These are phyloP conservation scores for Emericellopsis cladophorae DNA, from an alignment of 2,329 filamentous ascomycete genomes.

Conservation along the genomic window DNA sequence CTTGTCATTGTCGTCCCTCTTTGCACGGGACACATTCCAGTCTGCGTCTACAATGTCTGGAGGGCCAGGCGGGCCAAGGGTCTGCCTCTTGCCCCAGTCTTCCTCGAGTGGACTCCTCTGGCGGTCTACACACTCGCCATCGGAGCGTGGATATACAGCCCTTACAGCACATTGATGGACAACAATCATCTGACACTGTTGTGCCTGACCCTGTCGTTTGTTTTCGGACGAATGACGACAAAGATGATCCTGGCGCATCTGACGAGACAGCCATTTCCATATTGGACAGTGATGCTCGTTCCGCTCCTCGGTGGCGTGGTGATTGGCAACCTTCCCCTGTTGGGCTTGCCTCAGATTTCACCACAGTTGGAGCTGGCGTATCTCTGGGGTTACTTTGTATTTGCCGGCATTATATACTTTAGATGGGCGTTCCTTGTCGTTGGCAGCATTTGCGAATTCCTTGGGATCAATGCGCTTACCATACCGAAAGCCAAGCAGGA, in stretches of 20 bases:
- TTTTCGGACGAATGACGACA: slow-evolving; percentile 95
- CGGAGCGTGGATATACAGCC: slow-evolving; percentile 78
- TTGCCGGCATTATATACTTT: slow-evolving; percentile 77
- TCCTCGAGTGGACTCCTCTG: slow-evolving; percentile 92
- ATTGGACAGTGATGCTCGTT: slow-evolving; percentile 85
- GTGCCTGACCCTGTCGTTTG: slow-evolving; percentile 88
- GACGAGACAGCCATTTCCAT: slow-evolving; percentile 86
- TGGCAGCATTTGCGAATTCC: slow-evolving; percentile 77
- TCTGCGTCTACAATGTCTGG: slow-evolving; percentile 79
- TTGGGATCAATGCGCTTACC: slow-evolving; percentile 90
- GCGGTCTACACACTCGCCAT: slow-evolving; percentile 64
- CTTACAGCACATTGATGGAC: slow-evolving; percentile 66
- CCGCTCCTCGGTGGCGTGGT: slow-evolving; percentile 79
- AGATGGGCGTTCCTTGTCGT: slow-evolving; percentile 89
- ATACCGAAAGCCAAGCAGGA: slow-evolving; percentile 51
- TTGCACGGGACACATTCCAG: slow-evolving; percentile 66
- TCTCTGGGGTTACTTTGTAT: slow-evolving; percentile 71
- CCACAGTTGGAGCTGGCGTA: slow-evolving; percentile 63
- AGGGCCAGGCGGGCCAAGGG: slow-evolving; percentile 59
- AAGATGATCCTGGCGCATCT: slow-evolving; percentile 98
- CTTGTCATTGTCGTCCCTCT: slow-evolving; percentile 54
- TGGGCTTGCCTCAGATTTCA: slow-evolving; percentile 58
- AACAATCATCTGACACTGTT: slow-evolving; percentile 88
- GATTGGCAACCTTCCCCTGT: slow-evolving; percentile 66
- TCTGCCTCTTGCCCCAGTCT: slow-evolving; percentile 67